Evolutionary conservation across 768 basidiomycete genomes (phyloP).

Genomic region (Boletus rufocinnamomeus): DNA sequence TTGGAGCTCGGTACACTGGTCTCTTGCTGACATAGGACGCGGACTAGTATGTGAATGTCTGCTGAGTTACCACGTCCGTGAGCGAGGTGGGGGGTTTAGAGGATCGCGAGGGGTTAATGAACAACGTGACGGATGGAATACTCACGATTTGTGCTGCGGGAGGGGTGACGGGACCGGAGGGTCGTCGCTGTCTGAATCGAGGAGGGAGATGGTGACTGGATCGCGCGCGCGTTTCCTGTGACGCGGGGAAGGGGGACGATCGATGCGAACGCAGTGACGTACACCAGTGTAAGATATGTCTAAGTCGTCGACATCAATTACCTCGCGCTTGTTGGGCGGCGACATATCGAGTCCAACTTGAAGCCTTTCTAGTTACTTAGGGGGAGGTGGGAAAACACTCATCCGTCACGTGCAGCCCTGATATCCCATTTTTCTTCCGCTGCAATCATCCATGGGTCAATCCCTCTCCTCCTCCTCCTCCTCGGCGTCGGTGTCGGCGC

Average conservation of each 20-base stretch:
- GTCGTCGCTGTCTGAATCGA: constrained; percentile 22
- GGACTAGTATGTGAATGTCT: not conserved
- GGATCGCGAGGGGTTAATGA: not conserved
- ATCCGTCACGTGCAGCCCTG: constrained; percentile 14
- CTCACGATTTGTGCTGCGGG: constrained; percentile 7
- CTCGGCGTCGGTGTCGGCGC: not conserved
- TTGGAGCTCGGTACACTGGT: constrained; percentile 26
- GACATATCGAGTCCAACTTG: not conserved
- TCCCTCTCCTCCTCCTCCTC: constrained; percentile 14
- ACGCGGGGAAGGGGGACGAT: constrained; percentile 15
- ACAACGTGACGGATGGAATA: not conserved
- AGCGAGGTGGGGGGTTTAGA: not conserved
- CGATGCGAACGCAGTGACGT: constrained; percentile 17
- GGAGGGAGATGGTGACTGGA: constrained; percentile 14
- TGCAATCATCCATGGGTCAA: constrained; percentile 20
- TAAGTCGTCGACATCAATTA: constrained; percentile 32
- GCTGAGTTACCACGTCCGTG: not conserved
- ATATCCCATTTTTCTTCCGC: not conserved
- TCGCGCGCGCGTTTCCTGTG: constrained; percentile 14
- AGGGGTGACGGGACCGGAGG: constrained; percentile 3
- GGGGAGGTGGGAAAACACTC: constrained; percentile 4
- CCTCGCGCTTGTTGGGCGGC: constrained; percentile 9
- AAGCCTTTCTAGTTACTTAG: not conserved
- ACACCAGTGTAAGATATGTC: constrained; percentile 25
- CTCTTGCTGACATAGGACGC: not conserved